Evolutionary conservation across 345 rosid species (phyloP), one percentile per base, ranked within the genome.

Genomic region (Garcia nutans): DNA sequence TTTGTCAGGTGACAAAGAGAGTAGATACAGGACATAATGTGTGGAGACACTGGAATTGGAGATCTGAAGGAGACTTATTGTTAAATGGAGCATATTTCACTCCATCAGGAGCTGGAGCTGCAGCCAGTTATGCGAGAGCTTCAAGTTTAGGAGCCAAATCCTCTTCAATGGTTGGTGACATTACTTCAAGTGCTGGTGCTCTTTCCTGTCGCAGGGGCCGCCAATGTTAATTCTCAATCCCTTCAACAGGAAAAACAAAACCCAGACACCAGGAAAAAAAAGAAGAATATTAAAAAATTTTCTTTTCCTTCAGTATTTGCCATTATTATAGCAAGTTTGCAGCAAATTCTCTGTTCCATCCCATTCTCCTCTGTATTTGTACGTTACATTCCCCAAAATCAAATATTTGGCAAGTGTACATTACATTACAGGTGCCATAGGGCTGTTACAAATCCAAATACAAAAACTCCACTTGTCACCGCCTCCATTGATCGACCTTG

Each of bases 341-440:
- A 22, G 41, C 42, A 50, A 50, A 20, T 41, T 66, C 47, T 22
- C 45, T 74, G 45, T 65, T 49, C 61, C n/a, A 13, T 6, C 23
- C 57, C 23, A 11, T 49, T 13, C 24, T 66, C 61, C 74, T 54
- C 72, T 70, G 74, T 31, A 49, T 41, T 60, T 69, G 69, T 54
- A 52, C 56, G 41, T 37, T 37, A 5, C 41, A 37, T 37, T 37
- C 41, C 41, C 41, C 41, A n/a, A 24, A 33, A n/a, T 26, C 58
- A 31, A 50, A 76, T 71, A 71, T 31, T 76, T 74, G 89, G 82
- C 89, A 82, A 84, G 75, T 76, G 84, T 78, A 82, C 84, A 84
- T 79, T 62, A 44, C 23, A 33, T 19, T 74, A 61, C 65, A 70
- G 42, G 44, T 28, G 49, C 68, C 66, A 49, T 33, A 10, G 33